phyloP scores from a whole-genome alignment of 2,329 filamentous ascomycete genomes.

The Alternaria longipes region DNA sequence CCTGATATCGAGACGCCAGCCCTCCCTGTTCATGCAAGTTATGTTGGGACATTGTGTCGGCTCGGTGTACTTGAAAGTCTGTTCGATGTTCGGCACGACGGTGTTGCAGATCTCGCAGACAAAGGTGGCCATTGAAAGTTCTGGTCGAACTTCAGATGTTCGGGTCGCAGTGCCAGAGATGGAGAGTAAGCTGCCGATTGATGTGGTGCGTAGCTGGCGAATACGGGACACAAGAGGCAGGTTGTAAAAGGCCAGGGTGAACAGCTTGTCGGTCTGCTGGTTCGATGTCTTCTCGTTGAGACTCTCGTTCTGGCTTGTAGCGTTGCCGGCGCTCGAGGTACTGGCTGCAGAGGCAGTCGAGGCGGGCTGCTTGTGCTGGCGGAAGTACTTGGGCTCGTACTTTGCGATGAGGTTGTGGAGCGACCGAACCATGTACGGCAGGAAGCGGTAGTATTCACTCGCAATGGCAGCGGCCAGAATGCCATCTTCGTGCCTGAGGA shows the following conservation, averaged over 20 bases:
- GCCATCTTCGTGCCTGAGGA: constrained; percentile 78
- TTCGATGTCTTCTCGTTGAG: constrained; percentile 79
- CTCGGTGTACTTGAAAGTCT: constrained; percentile 97
- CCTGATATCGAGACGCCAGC: constrained; percentile 96
- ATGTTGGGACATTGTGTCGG: constrained; percentile 93
- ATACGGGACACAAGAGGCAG: constrained; percentile 86
- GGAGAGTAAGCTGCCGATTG: constrained; percentile 91
- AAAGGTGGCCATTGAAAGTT: constrained; percentile 91
- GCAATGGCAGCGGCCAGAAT: constrained; percentile 86
- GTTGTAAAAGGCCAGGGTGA: constrained; percentile 93
- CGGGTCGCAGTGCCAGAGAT: constrained; percentile 97
- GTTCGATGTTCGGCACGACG: constrained; percentile 89
- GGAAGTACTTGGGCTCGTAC: constrained; percentile 93
- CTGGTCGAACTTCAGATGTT: constrained; percentile 95
- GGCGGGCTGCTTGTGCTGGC: constrained; percentile 87
- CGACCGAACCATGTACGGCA: constrained; percentile 87
- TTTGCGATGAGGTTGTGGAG: constrained; percentile 94
- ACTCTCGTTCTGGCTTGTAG: constrained; percentile 65
- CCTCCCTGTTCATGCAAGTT: constrained; percentile 85
- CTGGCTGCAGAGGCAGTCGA: constrained; percentile 76
- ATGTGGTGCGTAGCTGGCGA: constrained; percentile 83
- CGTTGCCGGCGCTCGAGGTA: constrained; percentile 66
- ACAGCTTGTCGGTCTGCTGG: constrained; percentile 96
- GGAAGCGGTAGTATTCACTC: constrained; percentile 91
- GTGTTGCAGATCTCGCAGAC: constrained; percentile 87